Percentiles rank a stretch among this genome's conserved stretches.
phyloP scores from a whole-genome alignment of 2,329 filamentous ascomycete genomes.

The Knufia petricola region DNA sequence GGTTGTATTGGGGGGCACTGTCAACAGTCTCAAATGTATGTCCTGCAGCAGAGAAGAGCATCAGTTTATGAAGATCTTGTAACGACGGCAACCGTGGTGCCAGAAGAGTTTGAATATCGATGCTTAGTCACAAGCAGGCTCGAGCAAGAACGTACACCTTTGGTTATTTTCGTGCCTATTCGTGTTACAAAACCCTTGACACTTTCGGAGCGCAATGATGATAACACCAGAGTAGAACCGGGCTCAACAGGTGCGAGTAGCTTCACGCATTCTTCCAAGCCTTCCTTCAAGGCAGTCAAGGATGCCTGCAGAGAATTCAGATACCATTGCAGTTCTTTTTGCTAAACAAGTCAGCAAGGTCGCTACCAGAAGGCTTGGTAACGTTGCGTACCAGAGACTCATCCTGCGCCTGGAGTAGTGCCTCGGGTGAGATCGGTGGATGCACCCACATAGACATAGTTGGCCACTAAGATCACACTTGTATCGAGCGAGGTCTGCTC shows the following conservation, averaged over 20 bases:
- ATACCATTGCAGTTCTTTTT: slow-evolving; percentile 55
- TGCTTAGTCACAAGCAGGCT: not conserved
- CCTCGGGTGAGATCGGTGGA: slow-evolving; percentile 44
- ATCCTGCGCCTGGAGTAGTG: slow-evolving; percentile 45
- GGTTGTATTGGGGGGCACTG: slow-evolving; percentile 43
- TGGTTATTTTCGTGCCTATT: slow-evolving; percentile 81
- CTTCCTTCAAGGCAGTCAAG: slow-evolving; percentile 52
- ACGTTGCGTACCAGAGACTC: slow-evolving; percentile 42
- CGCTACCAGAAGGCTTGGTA: slow-evolving; percentile 3
- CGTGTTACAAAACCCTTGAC: slow-evolving; percentile 90
- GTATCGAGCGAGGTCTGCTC: not conserved
- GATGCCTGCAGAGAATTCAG: slow-evolving; percentile 52
- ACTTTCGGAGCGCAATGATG: slow-evolving; percentile 73
- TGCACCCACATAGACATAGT: slow-evolving; percentile 55
- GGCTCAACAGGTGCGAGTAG: slow-evolving; percentile 76
- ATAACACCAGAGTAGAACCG: slow-evolving; percentile 81
- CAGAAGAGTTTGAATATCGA: too few species aligned
- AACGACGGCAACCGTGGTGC: not conserved
- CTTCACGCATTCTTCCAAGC: slow-evolving; percentile 79
- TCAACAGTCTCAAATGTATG: slow-evolving; percentile 66
- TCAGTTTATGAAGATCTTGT: not conserved
- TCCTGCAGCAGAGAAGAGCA: slow-evolving; percentile 41
- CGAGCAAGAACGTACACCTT: slow-evolving; percentile 55
- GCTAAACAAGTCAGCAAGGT: slow-evolving; percentile 27
- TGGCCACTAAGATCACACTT: not conserved